Base-by-base conservation (phyloP, 805 yeast species). In the Cyberlindnera petersonii region DNA sequence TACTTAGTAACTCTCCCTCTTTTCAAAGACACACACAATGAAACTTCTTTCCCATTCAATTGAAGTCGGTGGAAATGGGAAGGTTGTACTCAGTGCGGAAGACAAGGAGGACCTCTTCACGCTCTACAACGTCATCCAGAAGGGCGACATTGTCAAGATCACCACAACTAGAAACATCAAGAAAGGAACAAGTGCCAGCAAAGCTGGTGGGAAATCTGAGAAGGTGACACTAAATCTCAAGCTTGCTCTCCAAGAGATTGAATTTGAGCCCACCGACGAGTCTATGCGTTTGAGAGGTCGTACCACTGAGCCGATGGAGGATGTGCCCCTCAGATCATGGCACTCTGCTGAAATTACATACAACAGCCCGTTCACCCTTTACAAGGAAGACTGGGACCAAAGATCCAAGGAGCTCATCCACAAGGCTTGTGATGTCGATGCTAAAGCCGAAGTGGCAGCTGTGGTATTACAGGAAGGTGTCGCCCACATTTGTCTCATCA, bases 101-200 rank as follows among this genome's bases (percentile, higher is more conserved):
- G 98, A 93, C 52, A 77, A 83, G 33, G 97, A 91, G 52, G 98
- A 91, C 59, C 68, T 93, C 44, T 93, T 96, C 87, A 79, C 84
- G 19, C 56, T 86, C 4, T 87, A 87, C 66, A 93, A 91, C 55
- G 65, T 93, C 19, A 69, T 93, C 3, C 81, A 79, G 35, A 74
- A 75, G 39, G 84, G 82, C 16, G 98, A 93, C 63, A 80, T 76
- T 47, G 69, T 91, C 5, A 75, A 77, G 42, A 65, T 89, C 39
- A 71, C 72, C 44, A 85, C 96, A 9, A 65, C 72, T 48, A 68
- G 95, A 60, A 81, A 81, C 52, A 72, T 84, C 24, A 70, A 69
- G 46, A 64, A 63, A 34, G 50, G 47, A 16, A 35, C 23, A 18
- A 39, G 40, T 4, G 26, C 35, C 4, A 39, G 43, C 3, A 33